phyloP scores from a whole-genome alignment of 2,329 filamentous ascomycete genomes.

The Aspergillus puulaauensis region DNA sequence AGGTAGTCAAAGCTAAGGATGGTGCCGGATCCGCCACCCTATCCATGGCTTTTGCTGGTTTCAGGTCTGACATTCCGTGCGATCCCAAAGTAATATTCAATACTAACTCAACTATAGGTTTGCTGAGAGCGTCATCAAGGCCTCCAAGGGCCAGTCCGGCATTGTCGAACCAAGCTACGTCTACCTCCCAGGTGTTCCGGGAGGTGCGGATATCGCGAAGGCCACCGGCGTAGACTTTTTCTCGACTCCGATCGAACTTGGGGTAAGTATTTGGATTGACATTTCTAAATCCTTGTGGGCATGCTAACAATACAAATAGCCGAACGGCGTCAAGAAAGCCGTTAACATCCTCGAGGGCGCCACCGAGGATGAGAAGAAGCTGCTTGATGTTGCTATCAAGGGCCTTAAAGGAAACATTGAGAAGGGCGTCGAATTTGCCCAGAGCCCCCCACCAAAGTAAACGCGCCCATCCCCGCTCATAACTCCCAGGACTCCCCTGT shows the following conservation, averaged over 20 bases:
- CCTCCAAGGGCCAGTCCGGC: constrained; percentile 82
- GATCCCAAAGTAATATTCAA: constrained; percentile 11
- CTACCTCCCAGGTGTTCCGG: constrained; percentile 86
- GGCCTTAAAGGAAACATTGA: constrained; percentile 89
- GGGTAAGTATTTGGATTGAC: constrained; percentile 61
- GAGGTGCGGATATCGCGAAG: constrained; percentile 82
- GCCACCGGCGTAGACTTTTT: constrained; percentile 88
- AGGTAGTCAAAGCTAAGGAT: constrained; percentile 94
- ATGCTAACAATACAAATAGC: constrained; percentile 51
- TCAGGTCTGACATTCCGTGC: constrained; percentile 60
- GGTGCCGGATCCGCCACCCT: constrained; percentile 86
- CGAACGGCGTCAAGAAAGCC: constrained; percentile 81
- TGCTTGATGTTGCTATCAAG: constrained; percentile 72
- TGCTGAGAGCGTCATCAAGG: constrained; percentile 90
- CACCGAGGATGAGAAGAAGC: constrained; percentile 84
- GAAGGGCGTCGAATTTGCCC: constrained; percentile 88
- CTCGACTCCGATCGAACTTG: constrained; percentile 92
- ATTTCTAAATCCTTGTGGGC: not conserved
- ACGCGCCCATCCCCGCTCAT: constrained; percentile 39
- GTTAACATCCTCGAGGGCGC: constrained; percentile 74
- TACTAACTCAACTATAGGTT: constrained; percentile 59
- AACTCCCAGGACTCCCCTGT: constrained; percentile 18
- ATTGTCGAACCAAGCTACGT: constrained; percentile 94
- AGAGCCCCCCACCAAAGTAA: constrained; percentile 89
- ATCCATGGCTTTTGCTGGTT: constrained; percentile 95